Evolutionary conservation across 768 basidiomycete genomes (phyloP).

Genomic region (Macrolepiota dolichaula): DNA sequence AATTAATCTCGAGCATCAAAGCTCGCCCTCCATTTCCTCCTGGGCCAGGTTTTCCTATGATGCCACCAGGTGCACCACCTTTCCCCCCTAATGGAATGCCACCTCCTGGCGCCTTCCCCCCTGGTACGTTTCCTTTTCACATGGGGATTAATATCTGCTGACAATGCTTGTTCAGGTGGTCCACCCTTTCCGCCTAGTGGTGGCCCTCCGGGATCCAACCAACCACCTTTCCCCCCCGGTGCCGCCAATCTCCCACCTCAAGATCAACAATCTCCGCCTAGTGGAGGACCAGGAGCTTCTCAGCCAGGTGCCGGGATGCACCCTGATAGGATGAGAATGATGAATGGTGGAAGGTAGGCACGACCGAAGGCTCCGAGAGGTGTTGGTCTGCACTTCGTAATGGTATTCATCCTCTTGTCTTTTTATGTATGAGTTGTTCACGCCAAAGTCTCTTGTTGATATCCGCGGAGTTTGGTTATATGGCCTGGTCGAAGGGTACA

Average conservation of each 20-base stretch:
- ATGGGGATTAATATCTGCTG: conserved; percentile 17
- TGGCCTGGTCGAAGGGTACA: neutral
- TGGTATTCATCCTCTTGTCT: neutral
- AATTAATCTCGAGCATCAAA: conserved; percentile 20
- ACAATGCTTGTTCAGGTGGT: conserved; percentile 22
- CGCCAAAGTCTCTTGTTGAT: neutral
- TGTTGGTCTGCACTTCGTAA: conserved; percentile 1
- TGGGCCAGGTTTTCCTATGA: conserved; percentile 54
- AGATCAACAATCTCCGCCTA: conserved; percentile 24
- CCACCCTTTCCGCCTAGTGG: conserved; percentile 56
- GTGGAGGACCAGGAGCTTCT: conserved; percentile 20
- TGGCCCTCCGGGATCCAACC: conserved; percentile 36
- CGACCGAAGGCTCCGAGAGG: neutral
- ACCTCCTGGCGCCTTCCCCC: conserved; percentile 26
- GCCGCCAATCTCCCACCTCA: conserved; percentile 27
- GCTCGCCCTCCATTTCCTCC: conserved; percentile 73
- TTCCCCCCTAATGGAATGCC: conserved; percentile 63
- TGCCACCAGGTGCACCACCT: conserved; percentile 58
- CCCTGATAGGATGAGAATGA: conserved; percentile 81
- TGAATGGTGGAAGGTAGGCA: conserved; percentile 37
- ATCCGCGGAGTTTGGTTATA: neutral
- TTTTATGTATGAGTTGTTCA: neutral
- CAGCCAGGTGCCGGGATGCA: conserved; percentile 60
- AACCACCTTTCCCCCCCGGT: conserved; percentile 47
- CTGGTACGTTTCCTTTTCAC: conserved; percentile 40